Conservation (phyloP, 1,284 basidiomycete genomes). For the Stereum hirsutum region DNA sequence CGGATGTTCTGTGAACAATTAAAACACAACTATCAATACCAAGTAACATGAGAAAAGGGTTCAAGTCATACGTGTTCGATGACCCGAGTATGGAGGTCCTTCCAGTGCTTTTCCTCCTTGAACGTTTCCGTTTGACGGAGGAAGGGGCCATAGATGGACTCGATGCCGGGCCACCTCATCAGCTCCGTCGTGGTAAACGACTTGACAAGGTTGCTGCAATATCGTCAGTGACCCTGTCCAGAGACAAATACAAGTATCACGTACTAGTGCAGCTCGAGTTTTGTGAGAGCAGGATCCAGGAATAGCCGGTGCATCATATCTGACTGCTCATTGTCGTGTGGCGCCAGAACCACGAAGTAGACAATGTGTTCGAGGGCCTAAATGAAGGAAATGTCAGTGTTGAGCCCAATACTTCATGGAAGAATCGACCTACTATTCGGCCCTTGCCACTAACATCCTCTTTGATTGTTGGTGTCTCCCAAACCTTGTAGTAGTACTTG, state of each 20-base stretch:
- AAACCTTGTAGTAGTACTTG: conserved; percentile 93
- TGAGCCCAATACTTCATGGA: conserved; percentile 5
- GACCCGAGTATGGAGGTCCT: conserved; percentile 91
- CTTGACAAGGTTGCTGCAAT: conserved; percentile 84
- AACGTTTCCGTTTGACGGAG: conserved; percentile 82
- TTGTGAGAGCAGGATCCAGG: conserved; percentile 67
- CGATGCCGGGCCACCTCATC: conserved; percentile 98
- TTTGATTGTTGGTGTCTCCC: conserved; percentile 91
- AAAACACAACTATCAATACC: too few relatives aligned
- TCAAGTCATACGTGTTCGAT: conserved; percentile 76
- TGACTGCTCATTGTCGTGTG: conserved; percentile 95
- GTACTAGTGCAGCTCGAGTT: conserved; percentile 83
- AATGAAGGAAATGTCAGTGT: conserved; percentile 2
- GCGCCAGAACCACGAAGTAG: conserved; percentile 89
- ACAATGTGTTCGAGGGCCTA: conserved; percentile 91
- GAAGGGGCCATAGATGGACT: conserved; percentile 80
- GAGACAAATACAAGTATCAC: conserved; percentile 18
- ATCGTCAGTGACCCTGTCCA: conserved; percentile 5
- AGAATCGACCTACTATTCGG: conserved; percentile 50
- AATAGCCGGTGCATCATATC: conserved; percentile 92
- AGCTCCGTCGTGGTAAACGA: conserved; percentile 94
- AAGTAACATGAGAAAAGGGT: neutral
- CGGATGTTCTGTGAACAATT: conserved; percentile 77
- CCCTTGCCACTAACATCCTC: conserved; percentile 69
- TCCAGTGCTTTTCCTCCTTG: conserved; percentile 77